Conservation (phyloP, 2,329 filamentous ascomycete species). For the Calonectria crousiana region DNA sequence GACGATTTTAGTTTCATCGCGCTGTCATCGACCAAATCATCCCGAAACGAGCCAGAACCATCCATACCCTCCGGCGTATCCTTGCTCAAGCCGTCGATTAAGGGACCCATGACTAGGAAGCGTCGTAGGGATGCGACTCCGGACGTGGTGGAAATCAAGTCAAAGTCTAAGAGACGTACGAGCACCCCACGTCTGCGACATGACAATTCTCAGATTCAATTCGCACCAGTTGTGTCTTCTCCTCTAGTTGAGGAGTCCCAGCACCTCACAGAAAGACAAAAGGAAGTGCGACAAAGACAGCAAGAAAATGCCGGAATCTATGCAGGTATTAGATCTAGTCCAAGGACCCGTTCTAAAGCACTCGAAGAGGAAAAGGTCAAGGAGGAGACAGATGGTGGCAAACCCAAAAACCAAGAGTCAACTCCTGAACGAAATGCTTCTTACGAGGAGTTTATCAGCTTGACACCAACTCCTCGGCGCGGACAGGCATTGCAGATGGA, state of each 20-base stretch:
- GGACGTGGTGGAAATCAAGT: conserved; percentile 38
- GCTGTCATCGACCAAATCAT: conserved; percentile 48
- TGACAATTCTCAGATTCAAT: conserved; percentile 85
- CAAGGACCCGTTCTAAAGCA: conserved; percentile 39
- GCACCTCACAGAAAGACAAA: conserved; percentile 81
- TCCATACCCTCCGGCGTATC: conserved; percentile 28
- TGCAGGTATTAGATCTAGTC: conserved; percentile 72
- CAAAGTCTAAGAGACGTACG: conserved; percentile 40
- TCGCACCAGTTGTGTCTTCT: conserved; percentile 76
- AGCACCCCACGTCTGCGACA: conserved; percentile 73
- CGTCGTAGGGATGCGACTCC: conserved; percentile 45
- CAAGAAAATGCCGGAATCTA: conserved; percentile 76
- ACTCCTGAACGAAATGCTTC: conserved; percentile 60
- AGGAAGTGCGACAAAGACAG: conserved; percentile 81
- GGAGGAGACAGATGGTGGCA: conserved; percentile 19
- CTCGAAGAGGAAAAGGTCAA: conserved; percentile 30
- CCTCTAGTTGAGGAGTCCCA: conserved; percentile 73
- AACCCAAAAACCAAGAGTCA: conserved; percentile 48
- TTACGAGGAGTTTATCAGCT: conserved; percentile 67
- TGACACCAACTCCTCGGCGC: conserved; percentile 71
- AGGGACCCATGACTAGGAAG: conserved; percentile 43
- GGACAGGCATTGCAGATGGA: conserved; percentile 63
- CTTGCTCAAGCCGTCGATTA: conserved; percentile 33
- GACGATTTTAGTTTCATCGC: conserved; percentile 56
- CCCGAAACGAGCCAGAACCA: conserved; percentile 38